These are phyloP conservation scores for Pyricularia sp. DNA, from an alignment of 2,329 filamentous ascomycete genomes.

Conservation along the genomic window DNA sequence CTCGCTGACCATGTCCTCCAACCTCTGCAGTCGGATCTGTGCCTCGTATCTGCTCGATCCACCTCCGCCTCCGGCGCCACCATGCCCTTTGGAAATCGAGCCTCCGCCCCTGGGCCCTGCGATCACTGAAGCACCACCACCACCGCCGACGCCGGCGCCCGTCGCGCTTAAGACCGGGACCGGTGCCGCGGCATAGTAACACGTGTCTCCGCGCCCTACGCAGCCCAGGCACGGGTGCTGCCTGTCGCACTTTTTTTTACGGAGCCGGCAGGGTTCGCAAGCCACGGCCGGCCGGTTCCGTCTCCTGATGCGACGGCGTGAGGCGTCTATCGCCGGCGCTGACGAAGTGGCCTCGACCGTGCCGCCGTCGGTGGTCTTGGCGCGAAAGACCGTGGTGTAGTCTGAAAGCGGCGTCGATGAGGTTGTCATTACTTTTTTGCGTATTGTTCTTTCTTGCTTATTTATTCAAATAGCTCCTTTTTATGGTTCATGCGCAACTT, in stretches of 20 bases:
- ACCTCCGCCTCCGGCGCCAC: too few species aligned
- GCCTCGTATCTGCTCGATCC: constrained; percentile 17
- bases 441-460: too few species aligned
- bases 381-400: constrained; percentile 11
- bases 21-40: constrained; percentile 31
- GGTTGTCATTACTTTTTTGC: neutral
- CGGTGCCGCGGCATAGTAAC: constrained; percentile 32
- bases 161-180: neutral
- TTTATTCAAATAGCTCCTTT: neutral
- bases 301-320: constrained; percentile 16
- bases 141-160: neutral
- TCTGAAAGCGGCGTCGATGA: constrained; percentile 1
- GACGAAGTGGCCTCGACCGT: neutral
- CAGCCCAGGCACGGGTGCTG: constrained; percentile 38
- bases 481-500: neutral
- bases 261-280: constrained; percentile 36
- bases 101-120: constrained; percentile 16
- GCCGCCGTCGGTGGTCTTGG: neutral
- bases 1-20: constrained; percentile 43
- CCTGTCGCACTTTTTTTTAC: constrained; percentile 46
- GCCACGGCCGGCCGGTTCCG: constrained; percentile 28
- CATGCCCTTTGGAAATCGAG: constrained; percentile 12
- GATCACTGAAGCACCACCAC: too few species aligned
- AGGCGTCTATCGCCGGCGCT: constrained; percentile 1
- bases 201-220: constrained; percentile 33